Evolutionary conservation across 495 filamentous ascomycete genomes (phyloP).

Genomic region (Penicillium mononematosum): DNA sequence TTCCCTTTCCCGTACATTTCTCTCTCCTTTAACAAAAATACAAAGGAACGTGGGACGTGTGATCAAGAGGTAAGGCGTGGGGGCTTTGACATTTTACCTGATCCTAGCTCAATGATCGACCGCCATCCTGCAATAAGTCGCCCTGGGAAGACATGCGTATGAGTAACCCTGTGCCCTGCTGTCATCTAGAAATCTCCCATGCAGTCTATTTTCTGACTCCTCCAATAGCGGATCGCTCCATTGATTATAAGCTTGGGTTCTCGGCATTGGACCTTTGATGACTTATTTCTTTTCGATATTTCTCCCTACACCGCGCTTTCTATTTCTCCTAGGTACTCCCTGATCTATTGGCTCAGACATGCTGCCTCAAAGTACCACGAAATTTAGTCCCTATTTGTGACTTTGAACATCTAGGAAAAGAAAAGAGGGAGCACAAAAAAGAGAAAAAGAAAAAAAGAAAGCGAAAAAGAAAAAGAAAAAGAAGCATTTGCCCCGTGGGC

Average conservation of each 20-base stretch:
- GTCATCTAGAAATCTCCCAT: conserved; percentile 45
- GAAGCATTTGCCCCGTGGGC: conserved; percentile 18
- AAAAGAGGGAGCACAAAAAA: neutral
- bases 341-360: conserved; percentile 34
- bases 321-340: conserved; percentile 6
- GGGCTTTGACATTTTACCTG: conserved; percentile 29
- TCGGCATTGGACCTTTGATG: conserved; percentile 25
- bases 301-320: conserved; percentile 16
- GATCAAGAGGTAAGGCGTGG: conserved; percentile 25
- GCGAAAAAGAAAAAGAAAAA: conserved; percentile 12
- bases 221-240: conserved; percentile 41
- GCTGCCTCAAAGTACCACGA: conserved; percentile 30
- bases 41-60: conserved; percentile 21
- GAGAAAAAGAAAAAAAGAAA: conserved; percentile 1
- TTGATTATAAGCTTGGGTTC: conserved; percentile 44
- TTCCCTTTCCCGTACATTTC: conserved; percentile 19
- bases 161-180: conserved; percentile 45
- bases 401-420: neutral
- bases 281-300: conserved; percentile 13
- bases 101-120: conserved; percentile 46
- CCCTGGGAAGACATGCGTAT: conserved; percentile 42
- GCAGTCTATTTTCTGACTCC: conserved; percentile 47
- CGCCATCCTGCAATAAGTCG: conserved; percentile 48
- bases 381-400: conserved; percentile 27
- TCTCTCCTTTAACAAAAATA: conserved; percentile 21